These are phyloP conservation scores for Solanum dulcamara DNA, from an alignment of 257 asterid species.

Conservation along the genomic window DNA sequence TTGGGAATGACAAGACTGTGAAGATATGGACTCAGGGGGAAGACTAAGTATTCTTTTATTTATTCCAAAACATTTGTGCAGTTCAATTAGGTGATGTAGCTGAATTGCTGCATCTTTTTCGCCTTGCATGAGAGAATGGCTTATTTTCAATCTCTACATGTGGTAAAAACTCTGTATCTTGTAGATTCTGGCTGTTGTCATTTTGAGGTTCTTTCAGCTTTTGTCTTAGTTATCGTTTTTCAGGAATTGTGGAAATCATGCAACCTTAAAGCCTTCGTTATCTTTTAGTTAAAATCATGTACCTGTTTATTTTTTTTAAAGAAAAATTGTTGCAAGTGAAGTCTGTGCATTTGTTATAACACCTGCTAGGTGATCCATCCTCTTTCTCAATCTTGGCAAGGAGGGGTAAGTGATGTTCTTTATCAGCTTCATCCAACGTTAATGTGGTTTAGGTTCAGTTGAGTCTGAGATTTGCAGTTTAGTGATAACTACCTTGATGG, in stretches of 20 bases:
- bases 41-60: neutral
- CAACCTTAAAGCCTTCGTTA: neutral
- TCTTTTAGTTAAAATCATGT: neutral
- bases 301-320: neutral
- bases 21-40: slow-evolving; percentile 50
- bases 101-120: neutral
- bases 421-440: neutral
- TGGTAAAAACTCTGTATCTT: neutral
- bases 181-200: neutral
- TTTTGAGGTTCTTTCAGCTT: neutral
- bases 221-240: neutral
- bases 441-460: neutral
- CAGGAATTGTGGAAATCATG: too few species aligned
- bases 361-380: neutral
- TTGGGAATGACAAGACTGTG: slow-evolving; percentile 67
- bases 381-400: neutral
- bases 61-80: neutral
- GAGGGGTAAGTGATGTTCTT: neutral
- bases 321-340: neutral
- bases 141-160: neutral
- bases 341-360: neutral
- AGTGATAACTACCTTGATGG: neutral
- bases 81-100: neutral
- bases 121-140: neutral
- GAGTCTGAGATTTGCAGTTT: neutral